phyloP scores from a whole-genome alignment of 768 basidiomycete genomes.

The Suillus discolor region DNA sequence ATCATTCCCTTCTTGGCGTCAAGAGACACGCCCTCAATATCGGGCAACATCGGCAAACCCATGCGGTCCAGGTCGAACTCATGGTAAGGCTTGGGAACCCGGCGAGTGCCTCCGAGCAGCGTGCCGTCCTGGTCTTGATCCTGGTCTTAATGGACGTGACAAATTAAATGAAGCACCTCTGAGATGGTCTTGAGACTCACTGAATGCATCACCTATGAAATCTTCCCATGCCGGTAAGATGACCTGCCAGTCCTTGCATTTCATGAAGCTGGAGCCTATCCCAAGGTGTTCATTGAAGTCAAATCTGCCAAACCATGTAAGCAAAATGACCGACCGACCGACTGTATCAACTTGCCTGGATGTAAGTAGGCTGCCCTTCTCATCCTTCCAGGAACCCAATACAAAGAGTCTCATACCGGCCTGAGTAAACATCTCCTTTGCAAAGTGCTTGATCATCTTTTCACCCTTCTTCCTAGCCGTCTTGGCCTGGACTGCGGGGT shows the following conservation, averaged over 20 bases:
- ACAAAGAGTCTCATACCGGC: background rate
- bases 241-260: background rate
- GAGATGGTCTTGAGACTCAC: background rate
- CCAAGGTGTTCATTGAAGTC: background rate
- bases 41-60: background rate
- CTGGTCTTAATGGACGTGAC: background rate
- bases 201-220: background rate
- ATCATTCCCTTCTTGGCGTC: no score
- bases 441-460: background rate
- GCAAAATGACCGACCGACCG: background rate
- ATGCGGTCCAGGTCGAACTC: background rate
- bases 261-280: background rate
- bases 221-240: background rate
- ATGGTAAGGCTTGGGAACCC: background rate
- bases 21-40: no score
- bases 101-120: background rate
- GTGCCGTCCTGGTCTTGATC: background rate
- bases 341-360: background rate
- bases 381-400: background rate
- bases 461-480: no score
- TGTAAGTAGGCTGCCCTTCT: background rate
- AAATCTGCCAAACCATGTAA: background rate
- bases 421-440: background rate
- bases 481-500: no score
- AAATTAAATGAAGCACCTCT: background rate